Evolutionary conservation across 2,329 filamentous ascomycete species (phyloP).

Genomic region (Diaporthe vaccinii): DNA sequence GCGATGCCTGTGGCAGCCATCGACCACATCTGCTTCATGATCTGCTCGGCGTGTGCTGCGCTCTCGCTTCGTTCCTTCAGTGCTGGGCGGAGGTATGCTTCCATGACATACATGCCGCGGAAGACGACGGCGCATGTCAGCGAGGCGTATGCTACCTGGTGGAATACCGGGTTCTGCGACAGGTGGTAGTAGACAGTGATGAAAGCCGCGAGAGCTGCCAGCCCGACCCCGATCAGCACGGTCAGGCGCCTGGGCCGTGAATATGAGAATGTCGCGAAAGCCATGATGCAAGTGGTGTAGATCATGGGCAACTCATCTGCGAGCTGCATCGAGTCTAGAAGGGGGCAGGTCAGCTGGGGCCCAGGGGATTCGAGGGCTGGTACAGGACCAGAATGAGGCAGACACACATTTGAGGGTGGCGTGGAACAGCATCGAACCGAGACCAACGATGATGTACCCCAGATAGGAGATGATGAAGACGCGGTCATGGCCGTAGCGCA

Average conservation of each 20-base stretch:
- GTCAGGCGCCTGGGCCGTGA: slow-evolving; percentile 63
- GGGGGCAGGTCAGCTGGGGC: slow-evolving; percentile 25
- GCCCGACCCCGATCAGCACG: slow-evolving; percentile 52
- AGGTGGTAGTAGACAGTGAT: slow-evolving; percentile 86
- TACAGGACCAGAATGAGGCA: not conserved
- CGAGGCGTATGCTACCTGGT: slow-evolving; percentile 83
- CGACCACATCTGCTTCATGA: slow-evolving; percentile 77
- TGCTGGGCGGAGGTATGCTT: slow-evolving; percentile 60
- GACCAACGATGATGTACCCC: slow-evolving; percentile 67
- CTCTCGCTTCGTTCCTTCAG: slow-evolving; percentile 56
- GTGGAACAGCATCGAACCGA: slow-evolving; percentile 70
- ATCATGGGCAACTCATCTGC: slow-evolving; percentile 73
- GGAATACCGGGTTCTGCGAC: slow-evolving; percentile 85
- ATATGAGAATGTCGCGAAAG: slow-evolving; percentile 80
- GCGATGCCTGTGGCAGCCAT: slow-evolving; percentile 77
- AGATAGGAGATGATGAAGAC: slow-evolving; percentile 79
- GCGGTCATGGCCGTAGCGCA: slow-evolving; percentile 77
- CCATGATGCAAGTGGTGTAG: slow-evolving; percentile 70
- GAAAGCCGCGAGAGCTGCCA: slow-evolving; percentile 72
- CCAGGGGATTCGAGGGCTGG: not conserved
- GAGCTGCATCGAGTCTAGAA: slow-evolving; percentile 70
- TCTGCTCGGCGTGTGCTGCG: slow-evolving; percentile 61
- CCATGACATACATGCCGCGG: slow-evolving; percentile 83
- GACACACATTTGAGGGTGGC: slow-evolving; percentile 67
- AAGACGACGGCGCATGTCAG: slow-evolving; percentile 79